Percentiles rank a stretch among this genome's conserved stretches.
These are phyloP conservation scores for Cairneyella variabilis DNA, from an alignment of 495 filamentous ascomycete species.

Conservation along the genomic window DNA sequence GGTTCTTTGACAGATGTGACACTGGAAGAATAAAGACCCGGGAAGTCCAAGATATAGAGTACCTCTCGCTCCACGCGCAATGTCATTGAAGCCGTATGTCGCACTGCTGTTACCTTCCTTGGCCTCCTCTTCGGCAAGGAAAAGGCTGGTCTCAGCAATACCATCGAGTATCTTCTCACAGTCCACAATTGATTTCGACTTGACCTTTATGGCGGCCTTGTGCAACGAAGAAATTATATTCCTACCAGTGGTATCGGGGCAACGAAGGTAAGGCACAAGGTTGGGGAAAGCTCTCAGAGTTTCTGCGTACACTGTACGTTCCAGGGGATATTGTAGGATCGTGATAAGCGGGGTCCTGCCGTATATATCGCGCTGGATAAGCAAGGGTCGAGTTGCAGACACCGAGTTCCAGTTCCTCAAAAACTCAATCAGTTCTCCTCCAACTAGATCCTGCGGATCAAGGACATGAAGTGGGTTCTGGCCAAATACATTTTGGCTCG, in stretches of 20 bases:
- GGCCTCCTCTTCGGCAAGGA: not conserved
- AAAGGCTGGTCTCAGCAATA: slow-evolving; percentile 9
- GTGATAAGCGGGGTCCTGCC: slow-evolving; percentile 19
- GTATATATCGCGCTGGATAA: slow-evolving; percentile 20
- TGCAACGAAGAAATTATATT: slow-evolving; percentile 15
- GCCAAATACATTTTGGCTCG: slow-evolving; percentile 19
- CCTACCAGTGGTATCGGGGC: slow-evolving; percentile 12
- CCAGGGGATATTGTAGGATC: slow-evolving; percentile 18
- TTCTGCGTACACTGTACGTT: slow-evolving; percentile 15
- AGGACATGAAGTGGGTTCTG: slow-evolving; percentile 23
- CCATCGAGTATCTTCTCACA: slow-evolving; percentile 16
- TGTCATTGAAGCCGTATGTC: slow-evolving; percentile 20
- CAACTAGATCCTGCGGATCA: slow-evolving; percentile 12
- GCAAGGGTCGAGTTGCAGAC: slow-evolving; percentile 1
- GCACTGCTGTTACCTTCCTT: not conserved
- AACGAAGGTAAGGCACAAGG: slow-evolving; percentile 12
- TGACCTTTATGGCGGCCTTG: slow-evolving; percentile 10
- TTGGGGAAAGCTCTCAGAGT: slow-evolving; percentile 12
- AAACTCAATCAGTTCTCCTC: slow-evolving; percentile 9
- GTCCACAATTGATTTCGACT: slow-evolving; percentile 5
- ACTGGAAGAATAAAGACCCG: slow-evolving; percentile 19
- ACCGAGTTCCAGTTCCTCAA: slow-evolving; percentile 21
- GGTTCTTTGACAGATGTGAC: slow-evolving; percentile 12
- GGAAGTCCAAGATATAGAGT: slow-evolving; percentile 1
- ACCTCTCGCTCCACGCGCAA: slow-evolving; percentile 17